Evolutionary conservation across 495 filamentous ascomycete genomes (phyloP), one percentile per base, ranked within the genome.

Genomic region (Jackrogersella minutella): DNA sequence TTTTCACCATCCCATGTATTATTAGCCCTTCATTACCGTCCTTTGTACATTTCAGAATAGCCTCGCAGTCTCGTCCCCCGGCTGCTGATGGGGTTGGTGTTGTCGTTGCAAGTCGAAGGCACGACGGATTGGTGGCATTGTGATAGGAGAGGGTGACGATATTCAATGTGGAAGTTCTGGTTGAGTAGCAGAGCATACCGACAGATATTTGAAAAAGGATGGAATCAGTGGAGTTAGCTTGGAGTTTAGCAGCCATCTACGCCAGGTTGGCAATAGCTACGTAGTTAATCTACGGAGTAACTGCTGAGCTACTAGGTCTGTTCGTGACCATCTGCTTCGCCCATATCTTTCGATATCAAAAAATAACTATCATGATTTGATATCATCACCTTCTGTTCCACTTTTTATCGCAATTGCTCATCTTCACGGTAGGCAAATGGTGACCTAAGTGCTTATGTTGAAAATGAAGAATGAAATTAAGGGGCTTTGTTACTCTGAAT

Each of bases 11-110:
- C 46, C 64, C 46, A 37, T 70, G 70, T 73, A 65, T 66, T 68
- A 68, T 58, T 62, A 59, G 53, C 11, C 19, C 63, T 60, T 64
- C 57, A 54, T 47, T 26, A 22, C 67, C 60, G 50, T 67, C 56
- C 46, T 51, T 28, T 74, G 70, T 73, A 72, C 56, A 74, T 72
- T 68, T 72, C 49, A 64, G 14, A 39, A 54, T 41, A 51, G 51
- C 72, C 58, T 61, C 47, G 63, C 63, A 67, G 66, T 36, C 66
- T 59, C 72, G 72, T 39, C 70, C 66, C 61, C 72, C 63, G 72
- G 40, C 52, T 71, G 72, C 51, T 46, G 26, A 58, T 46, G 44
- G 59, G 31, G 33, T 61, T 56, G 46, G 40, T 59, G 55, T 58
- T 54, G 59, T 44, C 31, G 53, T 50, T 43, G 36, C 58, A 58